Evolutionary conservation across 2,329 filamentous ascomycete genomes (phyloP).

Genomic region (Ophioceras dolichostomum): DNA sequence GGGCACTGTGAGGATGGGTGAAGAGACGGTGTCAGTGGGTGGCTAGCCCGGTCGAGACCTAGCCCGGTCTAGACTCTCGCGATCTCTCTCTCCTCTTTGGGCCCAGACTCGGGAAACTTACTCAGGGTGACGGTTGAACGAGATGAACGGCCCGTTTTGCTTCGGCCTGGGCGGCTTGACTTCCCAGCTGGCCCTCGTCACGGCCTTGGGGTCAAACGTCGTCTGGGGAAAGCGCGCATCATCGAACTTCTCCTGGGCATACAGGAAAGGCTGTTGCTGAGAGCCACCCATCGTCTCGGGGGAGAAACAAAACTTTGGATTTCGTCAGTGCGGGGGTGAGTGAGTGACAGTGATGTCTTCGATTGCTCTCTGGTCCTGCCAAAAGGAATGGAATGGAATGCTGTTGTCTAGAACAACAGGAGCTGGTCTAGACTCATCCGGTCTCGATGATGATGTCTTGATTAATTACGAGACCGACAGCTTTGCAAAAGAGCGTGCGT

Average conservation of each 20-base stretch:
- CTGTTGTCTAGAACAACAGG: conserved; percentile 1
- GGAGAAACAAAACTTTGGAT: too few species aligned
- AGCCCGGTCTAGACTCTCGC: not conserved
- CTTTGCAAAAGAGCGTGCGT: too few species aligned
- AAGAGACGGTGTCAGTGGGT: conserved; percentile 1
- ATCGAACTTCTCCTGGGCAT: conserved; percentile 39
- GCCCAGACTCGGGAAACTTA: conserved; percentile 28
- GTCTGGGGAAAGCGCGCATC: conserved; percentile 40
- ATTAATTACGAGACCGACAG: too few species aligned
- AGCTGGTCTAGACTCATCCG: not conserved
- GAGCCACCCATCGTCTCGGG: conserved; percentile 17
- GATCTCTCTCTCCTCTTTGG: not conserved
- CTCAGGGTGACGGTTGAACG: conserved; percentile 83
- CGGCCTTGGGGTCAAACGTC: conserved; percentile 76
- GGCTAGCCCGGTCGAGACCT: not conserved
- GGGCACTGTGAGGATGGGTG: conserved; percentile 29
- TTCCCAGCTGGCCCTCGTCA: conserved; percentile 67
- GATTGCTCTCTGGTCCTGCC: too few species aligned
- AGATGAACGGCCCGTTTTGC: conserved; percentile 62
- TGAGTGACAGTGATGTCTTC: too few species aligned
- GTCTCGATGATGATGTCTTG: not conserved
- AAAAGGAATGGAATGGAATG: not conserved
- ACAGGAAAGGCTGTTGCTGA: conserved; percentile 58
- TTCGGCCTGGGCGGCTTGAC: conserved; percentile 49
- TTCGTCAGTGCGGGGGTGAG: too few species aligned